These are phyloP conservation scores for Candida sanyaensis DNA, from an alignment of 1,139 yeast genomes.

Conservation along the genomic window DNA sequence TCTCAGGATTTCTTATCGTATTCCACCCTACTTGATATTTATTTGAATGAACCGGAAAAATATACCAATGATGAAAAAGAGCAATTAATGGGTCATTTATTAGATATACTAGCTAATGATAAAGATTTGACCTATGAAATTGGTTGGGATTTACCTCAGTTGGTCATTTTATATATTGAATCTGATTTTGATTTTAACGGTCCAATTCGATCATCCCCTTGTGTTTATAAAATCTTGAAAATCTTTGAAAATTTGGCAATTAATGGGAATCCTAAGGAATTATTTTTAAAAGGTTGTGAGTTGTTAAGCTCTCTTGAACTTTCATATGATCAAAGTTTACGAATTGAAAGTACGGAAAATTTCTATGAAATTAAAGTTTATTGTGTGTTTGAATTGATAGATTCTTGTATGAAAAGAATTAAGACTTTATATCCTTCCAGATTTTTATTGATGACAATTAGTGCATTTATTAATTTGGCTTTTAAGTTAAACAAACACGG, in stretches of 20 bases:
- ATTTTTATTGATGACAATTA: conserved; percentile 65
- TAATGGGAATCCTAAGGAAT: conserved; percentile 77
- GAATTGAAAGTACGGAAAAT: conserved; percentile 22
- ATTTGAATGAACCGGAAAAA: conserved; percentile 48
- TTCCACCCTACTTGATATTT: conserved; percentile 67
- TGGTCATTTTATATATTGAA: conserved; percentile 52
- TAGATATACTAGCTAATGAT: conserved; percentile 30
- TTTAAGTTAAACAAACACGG: conserved; percentile 33
- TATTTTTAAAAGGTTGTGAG: conserved; percentile 71
- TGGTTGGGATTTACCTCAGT: conserved; percentile 86
- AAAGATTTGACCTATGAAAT: conserved; percentile 60
- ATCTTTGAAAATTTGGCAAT: conserved; percentile 61
- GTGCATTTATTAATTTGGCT: conserved; percentile 54
- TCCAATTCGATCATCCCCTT: conserved; percentile 33
- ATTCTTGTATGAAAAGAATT: conserved; percentile 53
- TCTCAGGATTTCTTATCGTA: conserved; percentile 68
- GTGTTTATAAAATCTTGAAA: conserved; percentile 40
- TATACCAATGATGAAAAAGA: conserved; percentile 54
- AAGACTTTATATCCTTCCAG: conserved; percentile 74
- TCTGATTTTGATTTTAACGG: conserved; percentile 21
- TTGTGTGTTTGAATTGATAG: conserved; percentile 61
- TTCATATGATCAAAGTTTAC: conserved; percentile 10
- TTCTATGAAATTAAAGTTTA: conserved; percentile 61
- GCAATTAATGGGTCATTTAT: conserved; percentile 43
- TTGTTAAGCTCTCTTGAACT: conserved; percentile 37